Percentiles rank a stretch among this genome's conserved stretches.
Evolutionary conservation across 352 stramenopile species (phyloP).

Genomic region (Phytopythium montanum): DNA sequence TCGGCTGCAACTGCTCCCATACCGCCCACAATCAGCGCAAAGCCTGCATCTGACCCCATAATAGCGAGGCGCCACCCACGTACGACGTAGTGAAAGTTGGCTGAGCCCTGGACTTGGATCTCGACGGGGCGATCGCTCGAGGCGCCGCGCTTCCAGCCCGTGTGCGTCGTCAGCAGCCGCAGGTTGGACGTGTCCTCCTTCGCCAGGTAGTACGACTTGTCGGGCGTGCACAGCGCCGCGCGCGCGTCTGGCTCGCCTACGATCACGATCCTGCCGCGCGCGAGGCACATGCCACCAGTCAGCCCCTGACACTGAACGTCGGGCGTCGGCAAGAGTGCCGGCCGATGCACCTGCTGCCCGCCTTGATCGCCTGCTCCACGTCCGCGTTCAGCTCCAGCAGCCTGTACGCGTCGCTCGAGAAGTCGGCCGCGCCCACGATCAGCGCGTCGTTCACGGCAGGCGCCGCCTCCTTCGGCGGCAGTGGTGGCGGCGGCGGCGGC

Average conservation of each 20-base stretch:
- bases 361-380: conserved; percentile 50
- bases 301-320: too few relatives aligned
- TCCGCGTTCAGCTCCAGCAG: conserved; percentile 64
- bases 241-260: conserved; percentile 47
- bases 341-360: conserved; percentile 34
- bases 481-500: background rate
- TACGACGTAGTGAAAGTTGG: conserved; percentile 69
- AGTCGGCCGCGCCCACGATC: conserved; percentile 50
- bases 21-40: background rate
- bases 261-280: conserved; percentile 47
- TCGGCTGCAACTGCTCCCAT: conserved; percentile 49
- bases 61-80: background rate
- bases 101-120: conserved; percentile 52
- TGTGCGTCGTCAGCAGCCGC: conserved; percentile 61
- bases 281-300: too few relatives aligned
- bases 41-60: background rate
- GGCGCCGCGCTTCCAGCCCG: conserved; percentile 36
- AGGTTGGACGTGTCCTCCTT: conserved; percentile 85
- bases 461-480: background rate
- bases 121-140: conserved; percentile 13
- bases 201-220: conserved; percentile 66
- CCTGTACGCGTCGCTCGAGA: conserved; percentile 48
- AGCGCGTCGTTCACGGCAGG: conserved; percentile 19
- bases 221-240: conserved; percentile 68
- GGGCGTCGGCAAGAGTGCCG: background rate